A percentile compares a stretch with the other conserved stretches of the same genome.
Evolutionary conservation across 805 yeast species (phyloP).

Genomic region (Candida insectalens): DNA sequence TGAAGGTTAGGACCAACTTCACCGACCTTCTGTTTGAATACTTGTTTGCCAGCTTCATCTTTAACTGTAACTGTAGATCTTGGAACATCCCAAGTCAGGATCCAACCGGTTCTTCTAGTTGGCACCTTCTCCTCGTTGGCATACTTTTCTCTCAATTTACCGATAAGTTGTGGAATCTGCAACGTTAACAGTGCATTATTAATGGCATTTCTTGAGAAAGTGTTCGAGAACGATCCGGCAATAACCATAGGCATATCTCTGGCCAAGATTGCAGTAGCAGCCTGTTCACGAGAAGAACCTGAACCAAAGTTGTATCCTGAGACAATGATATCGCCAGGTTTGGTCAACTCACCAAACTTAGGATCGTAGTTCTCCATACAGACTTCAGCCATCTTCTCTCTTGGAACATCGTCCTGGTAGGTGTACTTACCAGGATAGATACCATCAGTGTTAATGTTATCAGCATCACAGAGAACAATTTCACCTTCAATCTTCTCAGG

Average conservation of each 20-base stretch:
- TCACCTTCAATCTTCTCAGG: conserved; percentile 88
- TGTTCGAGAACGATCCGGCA: conserved; percentile 96
- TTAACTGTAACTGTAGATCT: conserved; percentile 71
- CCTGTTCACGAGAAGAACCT: conserved; percentile 98
- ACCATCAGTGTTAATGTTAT: conserved; percentile 95
- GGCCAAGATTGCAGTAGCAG: conserved; percentile 96
- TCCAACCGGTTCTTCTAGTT: conserved; percentile 93
- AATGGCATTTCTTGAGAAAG: conserved; percentile 90
- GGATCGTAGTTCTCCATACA: conserved; percentile 98
- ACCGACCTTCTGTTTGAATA: conserved; percentile 82
- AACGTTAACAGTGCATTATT: conserved; percentile 91
- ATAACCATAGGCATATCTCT: conserved; percentile 88
- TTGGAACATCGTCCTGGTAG: conserved; percentile 92
- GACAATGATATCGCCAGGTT: conserved; percentile 77
- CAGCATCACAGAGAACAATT: conserved; percentile 91
- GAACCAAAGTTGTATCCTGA: conserved; percentile 97
- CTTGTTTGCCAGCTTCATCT: conserved; percentile 50
- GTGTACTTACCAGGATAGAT: conserved; percentile 99
- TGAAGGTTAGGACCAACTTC: conserved; percentile 93
- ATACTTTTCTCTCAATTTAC: conserved; percentile 64
- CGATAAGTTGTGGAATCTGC: conserved; percentile 83
- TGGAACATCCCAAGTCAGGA: conserved; percentile 86
- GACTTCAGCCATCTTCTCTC: conserved; percentile 95
- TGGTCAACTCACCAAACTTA: conserved; percentile 73
- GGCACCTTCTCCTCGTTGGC: conserved; percentile 42